Base-by-base conservation (phyloP, 768 basidiomycete genomes). In the Auriscalpium microsporum region DNA sequence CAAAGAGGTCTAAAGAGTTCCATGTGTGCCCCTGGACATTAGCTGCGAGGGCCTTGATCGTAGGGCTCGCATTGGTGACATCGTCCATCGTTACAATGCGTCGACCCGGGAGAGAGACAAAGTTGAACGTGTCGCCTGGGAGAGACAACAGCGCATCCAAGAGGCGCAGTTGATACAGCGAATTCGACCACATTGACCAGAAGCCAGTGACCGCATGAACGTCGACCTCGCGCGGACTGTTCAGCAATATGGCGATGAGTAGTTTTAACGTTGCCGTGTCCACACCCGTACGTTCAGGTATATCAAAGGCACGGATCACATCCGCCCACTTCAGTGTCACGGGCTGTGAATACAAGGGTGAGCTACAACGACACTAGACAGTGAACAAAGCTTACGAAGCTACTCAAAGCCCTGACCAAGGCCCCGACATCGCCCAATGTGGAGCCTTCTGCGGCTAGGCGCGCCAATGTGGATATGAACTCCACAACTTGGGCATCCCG, bases 11-110 rank as follows among this genome's bases (percentile, higher is more conserved):
- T 9, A 93, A 73, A 6, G 90, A 93, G 67, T 98, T 98, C 94
- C 94, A 98, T 0, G 91, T 87, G 60, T 90, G 86, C 2, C 86
- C 86, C 68, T 97, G 94, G 34, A 95, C 90, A 62, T 90, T 92
- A 2, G 84, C 85, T 0, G 94, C 93, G 37, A 95, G 76, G 1
- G 87, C 82, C 68, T 93, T 92, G 73, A 95, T 94, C n/a, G 89
- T 91, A 33, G 90, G 88, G 63, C 88, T 90, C 14, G 90, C 87
- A 45, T 78, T 75, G 2, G 88, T 79, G 42, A 94, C 88, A 58
- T 95, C 93, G 48, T 94, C 92, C 19, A 91, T 84, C 0, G 90
- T 90, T 37, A 95, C 90, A 58, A 94, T 86, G 59, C 87, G 75
- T 37, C 79, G 81, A 3, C 89, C 87, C 38, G 93, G 90, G 28